Base-by-base conservation (phyloP, 2,329 filamentous ascomycete species). In the Thelonectria discophora region DNA sequence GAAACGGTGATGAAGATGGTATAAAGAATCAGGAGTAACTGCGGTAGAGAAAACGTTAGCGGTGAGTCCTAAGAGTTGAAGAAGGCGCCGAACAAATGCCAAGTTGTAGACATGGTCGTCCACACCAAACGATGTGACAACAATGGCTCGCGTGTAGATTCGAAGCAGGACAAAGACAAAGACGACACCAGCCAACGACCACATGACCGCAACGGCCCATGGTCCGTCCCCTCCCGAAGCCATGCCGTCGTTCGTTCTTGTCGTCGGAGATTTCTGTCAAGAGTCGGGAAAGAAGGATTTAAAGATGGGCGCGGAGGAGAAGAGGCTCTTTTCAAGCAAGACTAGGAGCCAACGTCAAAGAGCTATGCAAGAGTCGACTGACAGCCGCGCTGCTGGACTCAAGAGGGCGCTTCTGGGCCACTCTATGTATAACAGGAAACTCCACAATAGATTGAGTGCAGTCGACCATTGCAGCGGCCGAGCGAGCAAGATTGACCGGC, bases 41-140 rank as follows among this genome's bases (percentile, higher is more conserved):
- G 11, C 6, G 11, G 27, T 6, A 24, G 2, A 32, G 6, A 34
- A 0, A 0, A 3, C 9, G 3, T 60, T 9, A 60, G 48, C 1
- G 1, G 32, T 3, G 6, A 10, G 7, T 2, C n/a, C 2, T 30
- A 7, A 3, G n/a, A 2, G 3, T 20, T 34, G 3, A 6, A 15
- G 12, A n/a, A 5, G 42, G 3, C 4, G 2, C 53, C 66, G 39
- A 11, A 70, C 66, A 46, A 66, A 67, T 1, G 65, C 63, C n/a
- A 68, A 5, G 2, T 64, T 67, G 65, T 78, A 78, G 10, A 77
- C 72, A 27, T 76, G 73, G 46, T 79, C 72, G 37, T 79, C 77
- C 2, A 75, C 42, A 2, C 76, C 77, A 15, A 72, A 73, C 0
- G 68, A 68, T 1, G 66, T 65, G 11, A 79, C 64, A 8, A 75